Evolutionary conservation across 2,329 filamentous ascomycete species (phyloP).

Genomic region (Talaromyces marneffei): DNA sequence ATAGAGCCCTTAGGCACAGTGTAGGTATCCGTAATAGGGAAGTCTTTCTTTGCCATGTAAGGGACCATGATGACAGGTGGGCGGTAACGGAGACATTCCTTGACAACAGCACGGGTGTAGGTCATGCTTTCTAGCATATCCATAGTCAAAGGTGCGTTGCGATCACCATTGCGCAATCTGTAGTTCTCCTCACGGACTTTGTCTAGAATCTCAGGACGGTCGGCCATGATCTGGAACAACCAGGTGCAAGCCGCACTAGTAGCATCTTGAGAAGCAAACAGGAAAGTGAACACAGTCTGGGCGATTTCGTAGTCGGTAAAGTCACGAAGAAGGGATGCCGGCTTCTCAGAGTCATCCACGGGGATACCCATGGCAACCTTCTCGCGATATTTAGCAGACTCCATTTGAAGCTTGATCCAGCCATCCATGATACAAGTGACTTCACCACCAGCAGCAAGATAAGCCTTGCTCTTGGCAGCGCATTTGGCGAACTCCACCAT

Average conservation of each 20-base stretch:
- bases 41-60: constrained; percentile 89
- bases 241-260: constrained; percentile 90
- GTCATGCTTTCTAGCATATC: constrained; percentile 82
- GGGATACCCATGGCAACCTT: constrained; percentile 66
- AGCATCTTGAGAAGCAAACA: constrained; percentile 96
- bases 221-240: constrained; percentile 90
- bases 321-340: constrained; percentile 70
- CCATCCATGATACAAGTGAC: constrained; percentile 91
- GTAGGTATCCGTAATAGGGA: constrained; percentile 81
- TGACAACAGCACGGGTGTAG: constrained; percentile 87
- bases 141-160: constrained; percentile 64
- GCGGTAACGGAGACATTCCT: constrained; percentile 85
- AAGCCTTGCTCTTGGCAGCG: constrained; percentile 85
- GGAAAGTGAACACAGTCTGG: constrained; percentile 90
- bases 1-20: constrained; percentile 94
- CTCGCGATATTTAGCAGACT: constrained; percentile 75
- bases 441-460: constrained; percentile 82
- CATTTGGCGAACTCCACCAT: constrained; percentile 84
- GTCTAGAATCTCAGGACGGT: constrained; percentile 86
- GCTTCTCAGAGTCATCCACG: constrained; percentile 70
- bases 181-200: constrained; percentile 90
- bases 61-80: constrained; percentile 97
- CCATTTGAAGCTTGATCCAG: constrained; percentile 84
- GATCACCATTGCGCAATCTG: constrained; percentile 66
- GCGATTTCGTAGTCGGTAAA: constrained; percentile 89